These are phyloP conservation scores for Annulohypoxylon bovei DNA, from an alignment of 495 filamentous ascomycete species.

Conservation along the genomic window DNA sequence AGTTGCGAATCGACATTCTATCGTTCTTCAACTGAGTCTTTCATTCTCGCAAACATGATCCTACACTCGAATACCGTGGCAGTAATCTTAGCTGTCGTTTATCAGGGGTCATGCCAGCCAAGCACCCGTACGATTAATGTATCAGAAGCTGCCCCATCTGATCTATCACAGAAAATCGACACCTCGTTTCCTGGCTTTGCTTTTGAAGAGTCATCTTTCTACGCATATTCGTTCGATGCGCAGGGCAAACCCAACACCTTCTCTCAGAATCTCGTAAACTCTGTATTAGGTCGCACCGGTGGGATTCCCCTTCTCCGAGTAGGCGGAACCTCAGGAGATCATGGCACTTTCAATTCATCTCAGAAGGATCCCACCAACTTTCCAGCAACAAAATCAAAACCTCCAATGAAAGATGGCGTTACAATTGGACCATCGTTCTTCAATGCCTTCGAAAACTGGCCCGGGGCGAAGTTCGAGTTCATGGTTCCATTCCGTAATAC, in stretches of 20 bases:
- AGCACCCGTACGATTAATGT: neutral
- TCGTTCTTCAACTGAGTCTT: neutral
- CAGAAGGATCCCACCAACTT: slow-evolving; percentile 19
- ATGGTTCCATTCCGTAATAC: slow-evolving; percentile 3
- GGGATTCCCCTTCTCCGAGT: slow-evolving; percentile 25
- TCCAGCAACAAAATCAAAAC: slow-evolving; percentile 10
- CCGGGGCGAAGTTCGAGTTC: slow-evolving; percentile 7
- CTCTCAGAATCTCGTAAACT: slow-evolving; percentile 9
- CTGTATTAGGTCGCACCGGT: slow-evolving; percentile 14
- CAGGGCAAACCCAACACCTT: slow-evolving; percentile 7
- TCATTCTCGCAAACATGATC: neutral
- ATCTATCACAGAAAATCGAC: neutral
- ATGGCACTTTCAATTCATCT: slow-evolving; percentile 11
- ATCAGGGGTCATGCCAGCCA: neutral
- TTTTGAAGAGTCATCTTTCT: slow-evolving; percentile 14
- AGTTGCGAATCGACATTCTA: neutral
- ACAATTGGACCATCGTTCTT: slow-evolving; percentile 19
- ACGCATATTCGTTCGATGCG: slow-evolving; percentile 7
- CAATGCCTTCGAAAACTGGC: slow-evolving; percentile 13
- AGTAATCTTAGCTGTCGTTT: neutral
- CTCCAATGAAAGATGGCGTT: slow-evolving; percentile 2
- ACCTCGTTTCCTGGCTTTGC: slow-evolving; percentile 5
- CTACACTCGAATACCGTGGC: neutral
- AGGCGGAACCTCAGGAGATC: slow-evolving; percentile 17
- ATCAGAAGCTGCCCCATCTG: neutral